Conservation (phyloP, 2,329 filamentous ascomycete species). For the Fusarium sp. region DNA sequence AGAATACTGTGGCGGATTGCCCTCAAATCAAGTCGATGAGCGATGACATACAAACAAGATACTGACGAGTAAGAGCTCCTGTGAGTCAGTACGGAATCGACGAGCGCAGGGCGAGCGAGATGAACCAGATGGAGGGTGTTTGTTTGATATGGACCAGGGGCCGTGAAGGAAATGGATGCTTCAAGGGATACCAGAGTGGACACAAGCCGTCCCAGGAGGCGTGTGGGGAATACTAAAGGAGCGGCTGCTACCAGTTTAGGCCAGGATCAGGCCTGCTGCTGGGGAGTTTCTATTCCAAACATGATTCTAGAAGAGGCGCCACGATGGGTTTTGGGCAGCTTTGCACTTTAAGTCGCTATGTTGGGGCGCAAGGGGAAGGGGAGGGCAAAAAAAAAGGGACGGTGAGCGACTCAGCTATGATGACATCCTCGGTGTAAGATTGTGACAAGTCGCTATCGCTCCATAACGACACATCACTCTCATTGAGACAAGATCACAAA, state of each 20-base stretch:
- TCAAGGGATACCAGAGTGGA: constrained; percentile 37
- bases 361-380: constrained; percentile 25
- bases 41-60: constrained; percentile 10
- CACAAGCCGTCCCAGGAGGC: constrained; percentile 18
- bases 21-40: constrained; percentile 13
- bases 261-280: constrained; percentile 36
- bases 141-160: constrained; percentile 41
- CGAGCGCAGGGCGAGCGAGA: constrained; percentile 41
- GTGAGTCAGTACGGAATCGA: constrained; percentile 23
- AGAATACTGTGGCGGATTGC: constrained; percentile 13
- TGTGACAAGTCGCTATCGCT: constrained; percentile 35
- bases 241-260: constrained; percentile 22
- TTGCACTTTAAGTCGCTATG: constrained; percentile 18
- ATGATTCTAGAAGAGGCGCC: constrained; percentile 45
- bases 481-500: constrained; percentile 34
- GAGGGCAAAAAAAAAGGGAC: constrained; percentile 25
- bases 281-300: constrained; percentile 43
- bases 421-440: constrained; percentile 37
- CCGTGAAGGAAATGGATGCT: constrained; percentile 7
- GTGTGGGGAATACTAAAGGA: constrained; percentile 42
- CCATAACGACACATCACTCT: constrained; percentile 34
- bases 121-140: constrained; percentile 42
- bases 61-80: constrained; percentile 2
- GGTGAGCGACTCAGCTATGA: constrained; percentile 35
- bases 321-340: constrained; percentile 25